A percentile compares a stretch with the other conserved stretches of the same genome.
Conservation (phyloP, 2,329 filamentous ascomycete genomes). For the Trichoderma sp. region DNA sequence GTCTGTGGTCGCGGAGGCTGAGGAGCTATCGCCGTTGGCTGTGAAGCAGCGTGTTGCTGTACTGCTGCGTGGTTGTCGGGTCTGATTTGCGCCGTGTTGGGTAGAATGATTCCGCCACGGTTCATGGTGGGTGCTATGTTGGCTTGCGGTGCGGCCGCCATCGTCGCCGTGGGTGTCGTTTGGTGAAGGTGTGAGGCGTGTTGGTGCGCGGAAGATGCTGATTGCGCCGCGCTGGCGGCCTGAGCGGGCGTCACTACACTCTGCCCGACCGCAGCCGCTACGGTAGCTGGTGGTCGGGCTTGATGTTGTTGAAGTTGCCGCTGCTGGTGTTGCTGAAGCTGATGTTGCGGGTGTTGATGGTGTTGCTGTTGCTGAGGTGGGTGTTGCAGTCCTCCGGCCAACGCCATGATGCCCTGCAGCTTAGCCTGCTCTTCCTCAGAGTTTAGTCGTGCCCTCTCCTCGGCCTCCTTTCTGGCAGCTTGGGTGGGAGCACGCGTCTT, state of each 20-base stretch:
- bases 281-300: slow-evolving; percentile 34
- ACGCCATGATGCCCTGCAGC: slow-evolving; percentile 62
- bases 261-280: slow-evolving; percentile 36
- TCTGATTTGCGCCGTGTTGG: slow-evolving; percentile 34
- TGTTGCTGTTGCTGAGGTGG: slow-evolving; percentile 32
- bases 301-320: slow-evolving; percentile 40
- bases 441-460: slow-evolving; percentile 62
- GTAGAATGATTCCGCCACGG: slow-evolving; percentile 23
- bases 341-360: slow-evolving; percentile 9
- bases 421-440: slow-evolving; percentile 64
- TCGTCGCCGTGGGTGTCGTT: slow-evolving; percentile 23
- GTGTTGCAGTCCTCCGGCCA: slow-evolving; percentile 58
- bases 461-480: slow-evolving; percentile 69
- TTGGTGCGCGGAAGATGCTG: slow-evolving; percentile 31
- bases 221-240: slow-evolving; percentile 39
- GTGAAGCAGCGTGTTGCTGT: slow-evolving; percentile 39
- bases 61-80: slow-evolving; percentile 35
- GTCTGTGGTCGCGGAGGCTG: slow-evolving; percentile 37
- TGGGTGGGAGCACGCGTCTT: slow-evolving; percentile 81
- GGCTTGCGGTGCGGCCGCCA: slow-evolving; percentile 13
- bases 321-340: slow-evolving; percentile 38
- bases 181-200: slow-evolving; percentile 31
- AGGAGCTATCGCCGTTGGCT: slow-evolving; percentile 37
- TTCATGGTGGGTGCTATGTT: slow-evolving; percentile 1
- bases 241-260: slow-evolving; percentile 43